Base-by-base conservation (phyloP, 2,329 filamentous ascomycete species). In the Xylaria sp. region DNA sequence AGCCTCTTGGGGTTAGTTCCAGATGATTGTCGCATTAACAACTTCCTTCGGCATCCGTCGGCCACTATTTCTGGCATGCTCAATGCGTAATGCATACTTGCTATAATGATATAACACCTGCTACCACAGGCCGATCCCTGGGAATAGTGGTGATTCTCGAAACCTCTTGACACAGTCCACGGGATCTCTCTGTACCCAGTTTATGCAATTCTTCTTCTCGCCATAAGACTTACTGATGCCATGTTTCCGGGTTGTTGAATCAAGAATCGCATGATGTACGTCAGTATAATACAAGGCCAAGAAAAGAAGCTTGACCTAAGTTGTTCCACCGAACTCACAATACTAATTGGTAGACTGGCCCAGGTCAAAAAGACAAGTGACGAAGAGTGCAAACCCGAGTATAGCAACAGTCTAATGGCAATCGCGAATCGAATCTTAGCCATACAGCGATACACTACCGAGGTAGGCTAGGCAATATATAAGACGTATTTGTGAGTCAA, bases 91-190 rank as follows among this genome's bases (percentile, higher is more conserved):
- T 61, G 13, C 12, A 31, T 54, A 12, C n/a, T 13, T 15, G 15
- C 31, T 51, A 51, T n/a, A 39, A 5, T 39, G 34, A 52, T 44
- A 44, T 37, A 28, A 28, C 48, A 54, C 44, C 37, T 31, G 12
- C 39, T n/a, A 25, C 31, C 13, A 37, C 52, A 10, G 64, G 50
- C 3, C 41, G 8, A 51, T 28, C 44, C 31, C 44, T 67, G 34
- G 10, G 28, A 57, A 31, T 31, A 50, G 12, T 23, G 4, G 12
- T 18, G 54, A 12, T 63, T 61, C 20, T 44, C 3, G 25, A 59
- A 63, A 52, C 52, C 20, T 37, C 46, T 54, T 59, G 59, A 63
- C 10, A 59, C 59, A 58, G 20, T 55, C 20, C 37, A 55, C 12
- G 8, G 37, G 50, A 18, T 23, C 37, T 9, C 37, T 13, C 37